Evolutionary conservation across 345 rosid species (phyloP).

Genomic region (Melaleuca alternifolia): DNA sequence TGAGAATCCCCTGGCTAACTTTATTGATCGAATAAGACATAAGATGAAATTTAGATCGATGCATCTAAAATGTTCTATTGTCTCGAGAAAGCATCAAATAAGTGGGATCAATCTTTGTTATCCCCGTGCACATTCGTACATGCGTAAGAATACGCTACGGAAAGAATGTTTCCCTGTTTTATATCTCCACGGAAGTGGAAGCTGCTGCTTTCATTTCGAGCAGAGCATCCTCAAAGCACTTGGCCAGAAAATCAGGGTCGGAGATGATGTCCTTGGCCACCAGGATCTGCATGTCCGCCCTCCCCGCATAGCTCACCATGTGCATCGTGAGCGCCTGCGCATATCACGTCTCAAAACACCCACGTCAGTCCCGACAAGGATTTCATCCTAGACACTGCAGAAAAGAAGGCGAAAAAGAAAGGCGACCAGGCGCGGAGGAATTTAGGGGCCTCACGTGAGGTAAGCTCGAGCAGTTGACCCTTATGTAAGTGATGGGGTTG

Average conservation of each 20-base stretch:
- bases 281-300: conserved; percentile 48
- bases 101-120: background rate
- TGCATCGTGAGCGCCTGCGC: conserved; percentile 53
- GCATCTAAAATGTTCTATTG: background rate
- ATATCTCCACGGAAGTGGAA: background rate
- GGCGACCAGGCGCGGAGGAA: background rate
- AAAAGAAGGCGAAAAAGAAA: background rate
- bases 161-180: background rate
- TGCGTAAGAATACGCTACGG: background rate
- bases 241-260: conserved; percentile 51
- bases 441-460: conserved; percentile 27
- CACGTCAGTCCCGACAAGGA: background rate
- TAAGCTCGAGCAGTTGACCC: conserved; percentile 23
- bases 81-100: background rate
- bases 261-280: conserved; percentile 60
- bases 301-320: conserved; percentile 59
- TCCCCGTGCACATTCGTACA: background rate
- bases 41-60: background rate
- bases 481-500: conserved; percentile 29
- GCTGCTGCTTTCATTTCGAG: conserved; percentile 47
- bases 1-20: background rate
- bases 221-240: conserved; percentile 46
- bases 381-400: background rate
- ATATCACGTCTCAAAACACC: background rate
- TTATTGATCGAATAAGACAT: background rate